phyloP scores from a whole-genome alignment of 1,139 yeast genomes.

The Nakaseomyces bracarensis region DNA sequence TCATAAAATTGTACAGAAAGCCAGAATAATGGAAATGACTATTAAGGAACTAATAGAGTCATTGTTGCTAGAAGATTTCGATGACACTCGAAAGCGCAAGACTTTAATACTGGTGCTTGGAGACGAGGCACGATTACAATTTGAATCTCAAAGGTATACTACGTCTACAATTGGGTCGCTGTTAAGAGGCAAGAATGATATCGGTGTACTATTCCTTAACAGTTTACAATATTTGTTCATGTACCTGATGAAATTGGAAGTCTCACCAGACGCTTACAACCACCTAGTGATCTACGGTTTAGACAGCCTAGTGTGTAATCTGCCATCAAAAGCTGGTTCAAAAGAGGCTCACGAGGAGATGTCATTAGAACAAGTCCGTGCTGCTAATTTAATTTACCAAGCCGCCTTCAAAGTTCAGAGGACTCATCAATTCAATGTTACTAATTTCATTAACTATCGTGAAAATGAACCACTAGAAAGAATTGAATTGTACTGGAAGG shows the following conservation, averaged over 20 bases:
- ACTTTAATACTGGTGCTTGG: conserved; percentile 25
- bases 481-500: conserved; percentile 22
- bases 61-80: conserved; percentile 10
- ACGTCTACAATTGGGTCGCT: conserved; percentile 19
- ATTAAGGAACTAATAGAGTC: conserved; percentile 10
- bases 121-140: conserved; percentile 18
- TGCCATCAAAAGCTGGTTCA: too few species aligned
- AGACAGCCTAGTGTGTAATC: conserved; percentile 17
- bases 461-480: conserved; percentile 9
- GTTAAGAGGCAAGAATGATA: conserved; percentile 14
- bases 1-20: too few species aligned
- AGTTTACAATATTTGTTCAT: conserved; percentile 29
- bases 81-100: conserved; percentile 9
- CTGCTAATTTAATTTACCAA: conserved; percentile 21
- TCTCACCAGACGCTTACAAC: conserved; percentile 12
- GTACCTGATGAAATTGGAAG: conserved; percentile 29
- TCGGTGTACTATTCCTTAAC: conserved; percentile 26
- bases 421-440: conserved; percentile 14
- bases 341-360: too few species aligned
- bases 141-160: conserved; percentile 18
- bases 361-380: conserved; percentile 13
- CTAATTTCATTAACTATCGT: conserved; percentile 14
- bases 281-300: conserved; percentile 25
- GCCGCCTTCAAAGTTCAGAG: conserved; percentile 20
- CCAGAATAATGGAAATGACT: too few species aligned